phyloP scores from a whole-genome alignment of 257 asterid species.

The Ehretia macrophylla region DNA sequence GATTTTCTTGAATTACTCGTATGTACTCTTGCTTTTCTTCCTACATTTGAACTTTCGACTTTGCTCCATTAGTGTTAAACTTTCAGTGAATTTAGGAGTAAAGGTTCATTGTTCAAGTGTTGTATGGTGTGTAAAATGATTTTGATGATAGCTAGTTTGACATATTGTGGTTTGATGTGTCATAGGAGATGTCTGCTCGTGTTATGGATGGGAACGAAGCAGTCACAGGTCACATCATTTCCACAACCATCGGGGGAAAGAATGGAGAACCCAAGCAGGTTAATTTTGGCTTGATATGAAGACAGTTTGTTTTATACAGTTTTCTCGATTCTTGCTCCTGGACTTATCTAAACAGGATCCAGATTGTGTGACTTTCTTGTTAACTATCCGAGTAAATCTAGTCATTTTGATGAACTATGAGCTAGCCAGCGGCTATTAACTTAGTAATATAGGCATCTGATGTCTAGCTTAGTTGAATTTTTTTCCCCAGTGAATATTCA shows the following conservation, averaged over 20 bases:
- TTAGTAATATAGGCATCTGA: no score
- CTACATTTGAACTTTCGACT: no score
- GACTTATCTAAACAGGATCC: no score
- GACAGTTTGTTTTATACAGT: background rate
- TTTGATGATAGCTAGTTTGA: slow-evolving; percentile 10
- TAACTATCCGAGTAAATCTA: no score
- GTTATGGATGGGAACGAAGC: slow-evolving; percentile 65
- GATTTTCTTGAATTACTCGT: no score
- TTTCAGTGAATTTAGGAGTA: no score
- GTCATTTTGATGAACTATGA: no score
- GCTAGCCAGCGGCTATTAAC: no score
- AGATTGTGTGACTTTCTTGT: no score
- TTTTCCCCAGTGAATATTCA: background rate
- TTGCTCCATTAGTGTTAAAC: no score
- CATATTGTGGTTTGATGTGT: slow-evolving; percentile 16
- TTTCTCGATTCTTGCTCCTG: background rate
- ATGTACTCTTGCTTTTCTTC: no score
- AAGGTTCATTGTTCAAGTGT: background rate
- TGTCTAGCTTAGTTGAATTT: no score
- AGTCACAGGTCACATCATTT: slow-evolving; percentile 86
- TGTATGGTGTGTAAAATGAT: background rate
- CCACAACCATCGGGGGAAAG: slow-evolving; percentile 90
- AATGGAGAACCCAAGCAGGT: slow-evolving; percentile 98
- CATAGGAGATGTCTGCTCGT: slow-evolving; percentile 77
- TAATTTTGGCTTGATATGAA: background rate